Conservation (phyloP, 2,329 filamentous ascomycete species). For the Fusarium sp. region DNA sequence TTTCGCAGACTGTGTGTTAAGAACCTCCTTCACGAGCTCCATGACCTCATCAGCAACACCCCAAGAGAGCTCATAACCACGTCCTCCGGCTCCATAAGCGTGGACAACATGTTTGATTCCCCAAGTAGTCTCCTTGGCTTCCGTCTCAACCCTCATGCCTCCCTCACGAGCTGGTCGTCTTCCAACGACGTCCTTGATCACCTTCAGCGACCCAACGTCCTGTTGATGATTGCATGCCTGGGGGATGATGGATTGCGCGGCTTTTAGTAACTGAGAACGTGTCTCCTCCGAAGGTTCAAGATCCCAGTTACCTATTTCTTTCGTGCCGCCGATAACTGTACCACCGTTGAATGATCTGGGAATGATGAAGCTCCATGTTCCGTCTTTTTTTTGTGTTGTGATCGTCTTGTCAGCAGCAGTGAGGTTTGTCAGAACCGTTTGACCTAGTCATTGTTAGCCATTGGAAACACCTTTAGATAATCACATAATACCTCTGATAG, state of each 20-base stretch:
- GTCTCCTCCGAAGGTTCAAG: slow-evolving; percentile 60
- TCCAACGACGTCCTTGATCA: slow-evolving; percentile 60
- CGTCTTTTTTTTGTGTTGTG: slow-evolving; percentile 72
- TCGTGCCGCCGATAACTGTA: slow-evolving; percentile 74
- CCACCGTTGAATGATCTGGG: slow-evolving; percentile 71
- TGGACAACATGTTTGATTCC: slow-evolving; percentile 56
- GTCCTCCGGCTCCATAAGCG: slow-evolving; percentile 70
- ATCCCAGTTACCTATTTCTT: slow-evolving; percentile 69
- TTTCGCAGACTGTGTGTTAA: background rate
- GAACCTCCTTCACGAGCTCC: slow-evolving; percentile 22
- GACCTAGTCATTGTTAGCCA: slow-evolving; percentile 41
- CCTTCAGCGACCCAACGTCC: slow-evolving; percentile 32
- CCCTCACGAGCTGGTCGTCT: slow-evolving; percentile 59
- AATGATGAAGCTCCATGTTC: slow-evolving; percentile 71
- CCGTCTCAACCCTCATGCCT: slow-evolving; percentile 57
- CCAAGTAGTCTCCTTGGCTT: slow-evolving; percentile 20
- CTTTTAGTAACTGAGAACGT: slow-evolving; percentile 49
- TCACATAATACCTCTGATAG: slow-evolving; percentile 52
- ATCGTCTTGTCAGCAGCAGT: slow-evolving; percentile 54
- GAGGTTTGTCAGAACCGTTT: slow-evolving; percentile 54
- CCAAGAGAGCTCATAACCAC: slow-evolving; percentile 72
- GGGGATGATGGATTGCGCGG: slow-evolving; percentile 25
- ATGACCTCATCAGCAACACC: slow-evolving; percentile 65
- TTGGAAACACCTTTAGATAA: accelerated
- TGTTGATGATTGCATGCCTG: slow-evolving; percentile 17